Evolutionary conservation across 2,329 filamentous ascomycete species (phyloP).

Genomic region (Penicillium sp.): DNA sequence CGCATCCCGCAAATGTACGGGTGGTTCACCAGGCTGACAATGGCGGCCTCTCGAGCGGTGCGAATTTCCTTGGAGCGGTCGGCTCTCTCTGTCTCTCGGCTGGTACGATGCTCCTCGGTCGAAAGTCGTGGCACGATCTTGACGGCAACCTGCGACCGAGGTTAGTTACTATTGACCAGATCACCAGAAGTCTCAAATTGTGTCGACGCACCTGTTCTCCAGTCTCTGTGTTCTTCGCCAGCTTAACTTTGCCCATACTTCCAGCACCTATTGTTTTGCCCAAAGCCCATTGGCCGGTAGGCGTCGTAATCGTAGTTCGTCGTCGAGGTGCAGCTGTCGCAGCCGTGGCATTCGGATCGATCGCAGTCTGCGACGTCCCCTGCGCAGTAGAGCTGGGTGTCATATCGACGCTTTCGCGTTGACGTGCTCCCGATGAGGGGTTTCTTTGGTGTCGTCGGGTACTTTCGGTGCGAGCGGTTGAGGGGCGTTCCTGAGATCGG

Average conservation of each 20-base stretch:
- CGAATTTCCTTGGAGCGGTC: conserved; percentile 96
- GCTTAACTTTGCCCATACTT: conserved; percentile 98
- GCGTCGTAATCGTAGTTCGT: conserved; percentile 82
- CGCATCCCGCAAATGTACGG: conserved; percentile 95
- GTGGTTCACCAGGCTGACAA: conserved; percentile 90
- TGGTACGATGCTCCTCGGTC: conserved; percentile 74
- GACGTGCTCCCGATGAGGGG: conserved; percentile 43
- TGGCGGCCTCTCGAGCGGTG: conserved; percentile 91
- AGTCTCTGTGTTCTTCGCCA: conserved; percentile 85
- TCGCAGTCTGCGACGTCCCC: conserved; percentile 52
- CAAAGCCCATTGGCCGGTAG: conserved; percentile 89
- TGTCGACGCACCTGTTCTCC: conserved; percentile 72
- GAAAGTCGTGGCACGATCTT: conserved; percentile 95
- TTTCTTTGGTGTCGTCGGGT: conserved; percentile 45
- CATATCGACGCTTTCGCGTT: conserved; percentile 48
- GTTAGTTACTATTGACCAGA: neutral
- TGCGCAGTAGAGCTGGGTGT: conserved; percentile 52
- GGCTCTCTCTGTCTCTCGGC: conserved; percentile 78
- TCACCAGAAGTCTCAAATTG: neutral
- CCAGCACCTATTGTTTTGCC: conserved; percentile 97
- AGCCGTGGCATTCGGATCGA: conserved; percentile 32
- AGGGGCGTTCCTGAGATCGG: conserved; percentile 47
- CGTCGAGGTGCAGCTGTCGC: conserved; percentile 46
- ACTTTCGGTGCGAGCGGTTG: conserved; percentile 55
- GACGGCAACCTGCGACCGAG: conserved; percentile 72